Conservation (phyloP, 2,329 filamentous ascomycete genomes). For the Stemphylium vesicarium region DNA sequence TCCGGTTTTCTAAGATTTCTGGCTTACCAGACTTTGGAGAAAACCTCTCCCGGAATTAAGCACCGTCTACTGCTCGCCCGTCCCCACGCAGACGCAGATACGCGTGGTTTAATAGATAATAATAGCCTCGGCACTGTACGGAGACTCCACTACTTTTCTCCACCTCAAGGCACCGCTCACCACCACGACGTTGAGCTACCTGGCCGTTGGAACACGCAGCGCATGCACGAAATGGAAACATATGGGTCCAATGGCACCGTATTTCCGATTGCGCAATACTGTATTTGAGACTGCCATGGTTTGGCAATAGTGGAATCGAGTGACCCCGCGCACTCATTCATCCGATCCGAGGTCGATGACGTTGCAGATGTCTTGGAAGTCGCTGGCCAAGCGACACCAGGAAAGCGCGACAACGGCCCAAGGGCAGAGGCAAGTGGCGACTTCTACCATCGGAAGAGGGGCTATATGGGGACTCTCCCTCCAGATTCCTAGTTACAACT, state of each 20-base stretch:
- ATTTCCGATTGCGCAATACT: conserved; percentile 4
- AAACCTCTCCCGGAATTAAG: background rate
- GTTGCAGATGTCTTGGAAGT: conserved; percentile 19
- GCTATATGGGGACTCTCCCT: background rate
- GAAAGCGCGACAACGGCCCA: conserved; percentile 19
- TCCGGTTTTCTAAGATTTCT: conserved; percentile 9
- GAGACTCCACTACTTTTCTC: background rate
- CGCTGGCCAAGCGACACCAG: conserved; percentile 25
- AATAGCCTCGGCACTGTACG: background rate
- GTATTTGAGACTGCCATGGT: conserved; percentile 15
- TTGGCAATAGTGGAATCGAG: conserved; percentile 7
- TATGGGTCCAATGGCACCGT: background rate
- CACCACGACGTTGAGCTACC: background rate
- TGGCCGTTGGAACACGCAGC: background rate
- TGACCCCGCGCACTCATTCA: conserved; percentile 2
- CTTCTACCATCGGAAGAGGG: background rate
- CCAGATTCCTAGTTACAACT: too few species aligned
- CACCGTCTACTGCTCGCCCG: background rate
- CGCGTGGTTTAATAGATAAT: too few species aligned
- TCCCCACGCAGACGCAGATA: background rate
- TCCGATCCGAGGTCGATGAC: conserved; percentile 20
- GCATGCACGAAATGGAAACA: background rate
- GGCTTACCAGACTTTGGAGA: background rate
- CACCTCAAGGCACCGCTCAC: background rate
- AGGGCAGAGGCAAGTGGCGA: conserved; percentile 18